Base-by-base conservation (phyloP, 2,329 filamentous ascomycete genomes). In the Pseudogymnoascus sp. region DNA sequence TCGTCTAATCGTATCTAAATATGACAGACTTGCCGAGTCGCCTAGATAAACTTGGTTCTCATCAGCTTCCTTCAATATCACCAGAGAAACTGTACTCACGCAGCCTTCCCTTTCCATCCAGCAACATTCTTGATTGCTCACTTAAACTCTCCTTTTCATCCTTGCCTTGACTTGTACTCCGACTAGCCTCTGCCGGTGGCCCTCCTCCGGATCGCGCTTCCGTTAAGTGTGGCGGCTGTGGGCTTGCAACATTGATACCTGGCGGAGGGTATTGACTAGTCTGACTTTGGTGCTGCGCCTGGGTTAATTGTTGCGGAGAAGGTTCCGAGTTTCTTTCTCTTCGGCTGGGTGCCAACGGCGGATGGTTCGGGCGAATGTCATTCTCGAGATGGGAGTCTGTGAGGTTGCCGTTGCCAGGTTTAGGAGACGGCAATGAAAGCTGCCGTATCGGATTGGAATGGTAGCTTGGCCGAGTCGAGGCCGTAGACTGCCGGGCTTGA, bases 1-100 rank as follows among this genome's bases (percentile, higher is more conserved):
- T 60, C 67, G 62, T 61, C 69, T 60, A 29, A 70, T 68, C 8
- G 68, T 43, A 45, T 71, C 68, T n/a, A 71, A 58, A 58, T 68
- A 70, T 26, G 69, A 70, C 19, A 70, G 52, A 3, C 66, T 66
- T 6, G 68, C 67, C 2, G 69, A 71, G 26, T 71, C 68, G n/a
- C 69, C 69, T 33, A 70, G 62, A 62, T 70, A 71, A 35, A 35
- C 31, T 35, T 35, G 31, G 31, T 35, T 35, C 31, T 12, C 31
- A 35, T 35, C 31, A 35, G 31, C 10, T 35, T 10, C 31, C 31
- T 41, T 12, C 3, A 39, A 55, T n/a, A 14, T 23, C 26, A 43
- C 35, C 2, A 31, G 3, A 4, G 38, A 19, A 14, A 23, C 14
- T 11, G 7, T n/a, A 63, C 43, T 12, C 29, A 64, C 63, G 35